These are phyloP conservation scores for Sisymbrium irio DNA, from an alignment of 345 rosid species.

Conservation along the genomic window DNA sequence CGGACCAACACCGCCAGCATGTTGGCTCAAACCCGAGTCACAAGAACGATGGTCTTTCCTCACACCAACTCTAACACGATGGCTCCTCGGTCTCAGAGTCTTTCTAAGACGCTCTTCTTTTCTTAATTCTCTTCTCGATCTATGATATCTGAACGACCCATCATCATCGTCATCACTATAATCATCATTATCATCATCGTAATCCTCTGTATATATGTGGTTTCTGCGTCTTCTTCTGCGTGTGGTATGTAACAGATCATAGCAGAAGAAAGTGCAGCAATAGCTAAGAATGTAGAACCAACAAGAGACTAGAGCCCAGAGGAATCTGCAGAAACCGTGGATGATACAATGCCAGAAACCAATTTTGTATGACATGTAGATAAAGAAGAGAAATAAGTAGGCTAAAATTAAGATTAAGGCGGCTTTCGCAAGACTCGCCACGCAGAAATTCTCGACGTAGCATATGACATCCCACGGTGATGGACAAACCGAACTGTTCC, in stretches of 20 bases:
- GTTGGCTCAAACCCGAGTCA: conserved; percentile 17
- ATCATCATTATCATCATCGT: neutral
- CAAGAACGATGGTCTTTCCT: conserved; percentile 26
- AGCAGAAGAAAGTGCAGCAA: conserved; percentile 42
- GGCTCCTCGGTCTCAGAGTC: conserved; percentile 46
- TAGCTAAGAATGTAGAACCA: conserved; percentile 42
- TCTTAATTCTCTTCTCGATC: conserved; percentile 17
- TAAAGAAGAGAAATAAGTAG: conserved; percentile 45
- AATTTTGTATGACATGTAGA: conserved; percentile 47
- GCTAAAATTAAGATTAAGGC: conserved; percentile 32
- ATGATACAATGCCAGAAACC: conserved; percentile 46
- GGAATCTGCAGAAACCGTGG: conserved; percentile 42
- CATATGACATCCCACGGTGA: conserved; percentile 58
- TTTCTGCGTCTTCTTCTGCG: conserved; percentile 8
- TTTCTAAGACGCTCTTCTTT: conserved; percentile 42
- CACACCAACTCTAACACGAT: conserved; percentile 37
- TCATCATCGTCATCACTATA: conserved; percentile 17
- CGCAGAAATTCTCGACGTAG: conserved; percentile 52
- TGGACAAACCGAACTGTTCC: conserved; percentile 42
- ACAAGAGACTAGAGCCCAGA: conserved; percentile 39
- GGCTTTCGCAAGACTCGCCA: conserved; percentile 49
- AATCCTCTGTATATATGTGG: conserved; percentile 19
- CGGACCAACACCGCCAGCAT: conserved; percentile 16
- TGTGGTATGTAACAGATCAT: conserved; percentile 30
- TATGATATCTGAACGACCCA: neutral